Evolutionary conservation across 2,329 filamentous ascomycete genomes (phyloP), one percentile per base, ranked within the genome.

Genomic region (Venturia carpophila): DNA sequence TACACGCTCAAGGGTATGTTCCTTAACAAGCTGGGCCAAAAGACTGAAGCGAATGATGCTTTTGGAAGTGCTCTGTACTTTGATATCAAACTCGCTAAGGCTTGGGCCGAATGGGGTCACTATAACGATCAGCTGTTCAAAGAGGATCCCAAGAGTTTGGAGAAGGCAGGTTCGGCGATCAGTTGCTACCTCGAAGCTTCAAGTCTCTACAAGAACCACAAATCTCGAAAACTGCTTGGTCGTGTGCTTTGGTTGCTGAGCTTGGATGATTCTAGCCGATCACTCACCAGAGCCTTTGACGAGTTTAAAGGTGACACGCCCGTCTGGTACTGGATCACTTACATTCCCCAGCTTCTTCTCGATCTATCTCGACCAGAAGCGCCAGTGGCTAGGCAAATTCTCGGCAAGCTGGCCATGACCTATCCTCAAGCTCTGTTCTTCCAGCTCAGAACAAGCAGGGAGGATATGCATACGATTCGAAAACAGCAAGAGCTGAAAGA

Each of bases 1-100:
- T 99, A 97, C 80, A 99, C 94, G 0, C 84, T 99, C 64, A 99
- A 99, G 82, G 94, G 94, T 67, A 99, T 99, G 94, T 99, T 99
- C 81, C 80, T 97, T 56, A 94, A 95, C 74, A 97, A 96, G 75
- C 83, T 99, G 11, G 87, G 87, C 65, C 90, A 97, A 71, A 92
- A 92, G 73, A 88, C 90, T 3, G 94, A 99, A 67, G 92, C 94
- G 5, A 92, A 96, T 70, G 88, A 91, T 66, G 93, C 95, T 0
- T 99, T 96, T 73, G 94, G 94, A 62, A 95, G 92, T 62, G 95
- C 94, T 0, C 77, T 99, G 67, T 97, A 93, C 78, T 97, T 96
- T 71, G 95, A 99, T 71, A 91, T 99, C 70, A 89, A 92, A 70
- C 85, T 96, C 62, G 90, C 94, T 4, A 99, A 99, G 78, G 94